Evolutionary conservation across 176 grass and related monocot genomes (phyloP).

Genomic region (Eremochloa ophiuroides): DNA sequence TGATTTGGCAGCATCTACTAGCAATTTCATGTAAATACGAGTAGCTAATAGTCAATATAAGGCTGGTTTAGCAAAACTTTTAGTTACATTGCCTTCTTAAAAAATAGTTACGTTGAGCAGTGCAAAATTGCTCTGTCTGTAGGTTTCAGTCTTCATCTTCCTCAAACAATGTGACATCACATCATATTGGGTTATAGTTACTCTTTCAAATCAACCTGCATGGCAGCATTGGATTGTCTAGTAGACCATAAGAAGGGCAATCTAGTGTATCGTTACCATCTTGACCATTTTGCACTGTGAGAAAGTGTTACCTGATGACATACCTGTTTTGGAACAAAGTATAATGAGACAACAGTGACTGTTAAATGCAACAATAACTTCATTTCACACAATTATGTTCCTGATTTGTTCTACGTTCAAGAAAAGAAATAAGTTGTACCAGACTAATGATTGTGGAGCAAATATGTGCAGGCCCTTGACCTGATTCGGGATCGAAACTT

Average conservation of each 20-base stretch:
- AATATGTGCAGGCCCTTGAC: slow-evolving; percentile 84
- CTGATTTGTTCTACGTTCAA: background rate
- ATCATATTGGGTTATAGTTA: background rate
- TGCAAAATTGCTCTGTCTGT: background rate
- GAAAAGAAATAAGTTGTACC: background rate
- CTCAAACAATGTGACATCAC: background rate
- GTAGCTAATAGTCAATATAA: background rate
- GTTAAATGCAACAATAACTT: slow-evolving; percentile 8
- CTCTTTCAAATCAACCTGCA: slow-evolving; percentile 15
- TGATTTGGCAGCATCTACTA: background rate
- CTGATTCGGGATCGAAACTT: slow-evolving; percentile 95
- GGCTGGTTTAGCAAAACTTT: background rate
- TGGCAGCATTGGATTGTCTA: background rate
- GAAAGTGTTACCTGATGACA: background rate
- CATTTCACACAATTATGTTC: background rate
- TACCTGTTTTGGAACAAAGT: slow-evolving; percentile 5
- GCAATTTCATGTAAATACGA: background rate
- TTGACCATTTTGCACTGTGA: slow-evolving; percentile 1
- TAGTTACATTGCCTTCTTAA: background rate
- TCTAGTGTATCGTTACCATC: background rate
- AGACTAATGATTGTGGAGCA: slow-evolving; percentile 17
- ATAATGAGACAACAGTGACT: background rate
- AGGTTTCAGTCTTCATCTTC: background rate
- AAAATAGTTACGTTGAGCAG: background rate
- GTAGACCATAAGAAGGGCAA: background rate